These are phyloP conservation scores for Magnaporthales sp. DNA, from an alignment of 2,329 filamentous ascomycete species.

Conservation along the genomic window DNA sequence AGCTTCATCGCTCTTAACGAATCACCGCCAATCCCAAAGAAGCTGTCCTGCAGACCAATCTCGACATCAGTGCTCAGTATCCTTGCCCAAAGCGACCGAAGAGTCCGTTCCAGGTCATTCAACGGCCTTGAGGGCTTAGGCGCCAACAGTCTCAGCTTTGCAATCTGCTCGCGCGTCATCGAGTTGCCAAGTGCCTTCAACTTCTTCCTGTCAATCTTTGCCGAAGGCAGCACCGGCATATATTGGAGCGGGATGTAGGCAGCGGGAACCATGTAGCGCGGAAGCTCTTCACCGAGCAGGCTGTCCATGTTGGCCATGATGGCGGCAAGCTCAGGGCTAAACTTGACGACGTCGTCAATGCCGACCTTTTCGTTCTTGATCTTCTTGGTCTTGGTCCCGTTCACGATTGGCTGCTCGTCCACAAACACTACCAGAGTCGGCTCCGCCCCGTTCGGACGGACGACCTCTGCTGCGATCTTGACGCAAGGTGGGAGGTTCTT, in stretches of 20 bases:
- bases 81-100: slow-evolving; percentile 23
- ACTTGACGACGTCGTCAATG: background rate
- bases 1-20: slow-evolving; percentile 44
- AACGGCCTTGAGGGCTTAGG: slow-evolving; percentile 18
- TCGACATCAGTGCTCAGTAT: slow-evolving; percentile 5
- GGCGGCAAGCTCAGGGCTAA: slow-evolving; percentile 17
- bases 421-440: slow-evolving; percentile 13
- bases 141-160: slow-evolving; percentile 20
- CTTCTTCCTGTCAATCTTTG: slow-evolving; percentile 40
- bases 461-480: slow-evolving; percentile 19
- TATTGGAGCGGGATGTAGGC: slow-evolving; percentile 33
- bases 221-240: slow-evolving; percentile 39
- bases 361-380: background rate
- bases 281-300: slow-evolving; percentile 24
- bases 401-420: slow-evolving; percentile 6
- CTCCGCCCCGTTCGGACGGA: slow-evolving; percentile 15
- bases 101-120: slow-evolving; percentile 26
- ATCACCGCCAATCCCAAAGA: slow-evolving; percentile 40
- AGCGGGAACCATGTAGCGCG: slow-evolving; percentile 39
- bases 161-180: slow-evolving; percentile 31
- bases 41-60: slow-evolving; percentile 30
- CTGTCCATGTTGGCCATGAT: slow-evolving; percentile 22
- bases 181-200: slow-evolving; percentile 34
- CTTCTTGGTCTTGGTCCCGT: background rate
- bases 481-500: slow-evolving; percentile 12